These are phyloP conservation scores for Symbiodinium natans DNA, from an alignment of 73 alveolate species.

Conservation along the genomic window DNA sequence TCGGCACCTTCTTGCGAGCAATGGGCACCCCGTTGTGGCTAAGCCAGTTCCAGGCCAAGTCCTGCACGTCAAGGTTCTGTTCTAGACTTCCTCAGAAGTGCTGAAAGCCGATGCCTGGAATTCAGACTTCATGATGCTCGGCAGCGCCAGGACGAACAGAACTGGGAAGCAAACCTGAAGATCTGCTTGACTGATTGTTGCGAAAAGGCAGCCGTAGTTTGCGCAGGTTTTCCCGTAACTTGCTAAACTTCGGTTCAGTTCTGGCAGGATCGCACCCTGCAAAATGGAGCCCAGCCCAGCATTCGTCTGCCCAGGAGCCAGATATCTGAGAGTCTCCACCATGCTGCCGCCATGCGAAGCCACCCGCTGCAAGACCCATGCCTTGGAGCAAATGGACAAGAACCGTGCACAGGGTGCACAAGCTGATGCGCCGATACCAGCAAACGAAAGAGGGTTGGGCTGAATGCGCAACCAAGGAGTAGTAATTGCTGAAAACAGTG, in stretches of 20 bases:
- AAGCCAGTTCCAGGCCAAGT: conserved; percentile 11
- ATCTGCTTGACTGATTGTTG: too few relatives aligned
- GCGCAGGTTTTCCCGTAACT: too few relatives aligned
- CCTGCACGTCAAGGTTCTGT: background rate
- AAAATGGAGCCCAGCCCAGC: too few relatives aligned
- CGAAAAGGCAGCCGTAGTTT: too few relatives aligned
- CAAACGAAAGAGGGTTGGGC: too few relatives aligned
- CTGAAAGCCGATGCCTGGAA: background rate
- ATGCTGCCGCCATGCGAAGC: background rate
- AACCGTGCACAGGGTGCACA: background rate
- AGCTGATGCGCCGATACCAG: too few relatives aligned
- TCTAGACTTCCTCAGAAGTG: too few relatives aligned
- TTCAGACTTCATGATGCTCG: conserved; percentile 55
- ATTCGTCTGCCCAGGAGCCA: background rate
- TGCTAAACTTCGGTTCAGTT: too few relatives aligned
- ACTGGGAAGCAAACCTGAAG: conserved; percentile 73
- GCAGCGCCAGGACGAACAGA: conserved; percentile 51
- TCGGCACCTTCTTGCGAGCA: background rate
- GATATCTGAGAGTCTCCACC: background rate
- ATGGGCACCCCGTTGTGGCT: background rate
- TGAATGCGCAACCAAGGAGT: too few relatives aligned
- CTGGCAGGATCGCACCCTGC: too few relatives aligned
- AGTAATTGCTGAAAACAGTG: too few relatives aligned
- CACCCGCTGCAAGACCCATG: conserved; percentile 2
- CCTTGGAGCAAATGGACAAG: too few relatives aligned